These are phyloP conservation scores for Phyllosticta citribraziliensis DNA, from an alignment of 2,329 filamentous ascomycete genomes.

Conservation along the genomic window DNA sequence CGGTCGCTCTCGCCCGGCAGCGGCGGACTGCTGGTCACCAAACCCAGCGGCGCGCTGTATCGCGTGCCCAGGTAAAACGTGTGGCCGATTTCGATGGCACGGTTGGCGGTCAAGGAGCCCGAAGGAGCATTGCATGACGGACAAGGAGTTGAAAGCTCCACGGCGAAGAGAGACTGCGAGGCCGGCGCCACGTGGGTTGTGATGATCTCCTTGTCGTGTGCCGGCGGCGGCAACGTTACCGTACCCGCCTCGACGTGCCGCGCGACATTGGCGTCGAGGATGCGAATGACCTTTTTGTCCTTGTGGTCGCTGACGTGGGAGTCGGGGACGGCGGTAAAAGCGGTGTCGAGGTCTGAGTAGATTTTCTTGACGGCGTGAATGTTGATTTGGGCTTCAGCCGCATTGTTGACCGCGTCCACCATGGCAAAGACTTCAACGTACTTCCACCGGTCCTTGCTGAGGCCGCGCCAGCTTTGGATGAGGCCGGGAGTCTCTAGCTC, in stretches of 20 bases:
- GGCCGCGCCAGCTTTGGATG: slow-evolving; percentile 45
- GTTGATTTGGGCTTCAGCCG: slow-evolving; percentile 32
- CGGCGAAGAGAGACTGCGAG: neutral
- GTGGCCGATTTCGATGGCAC: slow-evolving; percentile 83
- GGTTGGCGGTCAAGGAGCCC: slow-evolving; percentile 29
- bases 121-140: slow-evolving; percentile 8
- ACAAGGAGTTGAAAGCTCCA: neutral
- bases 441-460: slow-evolving; percentile 57
- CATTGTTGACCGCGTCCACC: slow-evolving; percentile 37
- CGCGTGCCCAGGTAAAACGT: slow-evolving; percentile 89
- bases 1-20: slow-evolving; percentile 21
- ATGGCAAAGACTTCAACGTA: slow-evolving; percentile 49
- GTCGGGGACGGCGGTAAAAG: slow-evolving; percentile 18
- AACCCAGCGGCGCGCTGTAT: slow-evolving; percentile 68
- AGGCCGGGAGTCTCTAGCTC: slow-evolving; percentile 11
- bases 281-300: neutral
- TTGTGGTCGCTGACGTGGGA: neutral
- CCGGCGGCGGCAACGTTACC: neutral
- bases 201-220: neutral
- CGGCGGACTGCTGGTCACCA: slow-evolving; percentile 41
- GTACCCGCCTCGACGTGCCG: neutral
- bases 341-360: slow-evolving; percentile 59
- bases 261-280: neutral
- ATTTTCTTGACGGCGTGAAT: slow-evolving; percentile 56
- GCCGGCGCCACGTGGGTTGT: neutral